Percentiles rank a stretch among this genome's conserved stretches.
Evolutionary conservation across 495 filamentous ascomycete genomes (phyloP).

Genomic region (Lophiostoma macrostomum): DNA sequence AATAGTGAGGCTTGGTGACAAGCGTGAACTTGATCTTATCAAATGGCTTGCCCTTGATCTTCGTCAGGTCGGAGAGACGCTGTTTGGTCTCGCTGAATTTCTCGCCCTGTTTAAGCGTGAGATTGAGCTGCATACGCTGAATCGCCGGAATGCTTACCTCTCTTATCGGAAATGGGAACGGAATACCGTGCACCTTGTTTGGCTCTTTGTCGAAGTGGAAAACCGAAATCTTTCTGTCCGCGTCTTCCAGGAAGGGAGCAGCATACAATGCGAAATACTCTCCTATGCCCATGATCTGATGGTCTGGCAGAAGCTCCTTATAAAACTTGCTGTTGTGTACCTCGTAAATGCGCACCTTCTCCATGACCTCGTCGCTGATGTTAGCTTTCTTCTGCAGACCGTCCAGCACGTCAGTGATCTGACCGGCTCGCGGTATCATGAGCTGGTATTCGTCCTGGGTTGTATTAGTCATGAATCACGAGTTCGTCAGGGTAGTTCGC

Average conservation of each 20-base stretch:
- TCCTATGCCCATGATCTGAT: conserved; percentile 67
- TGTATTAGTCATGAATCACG: conserved; percentile 26
- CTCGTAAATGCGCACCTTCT: conserved; percentile 73
- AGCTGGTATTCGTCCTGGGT: conserved; percentile 68
- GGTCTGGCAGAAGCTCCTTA: conserved; percentile 63
- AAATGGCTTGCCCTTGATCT: conserved; percentile 95
- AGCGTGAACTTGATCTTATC: conserved; percentile 98
- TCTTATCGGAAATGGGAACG: conserved; percentile 87
- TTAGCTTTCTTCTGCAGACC: conserved; percentile 75
- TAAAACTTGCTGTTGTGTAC: conserved; percentile 73
- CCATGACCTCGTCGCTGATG: conserved; percentile 66
- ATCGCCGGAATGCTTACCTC: conserved; percentile 55
- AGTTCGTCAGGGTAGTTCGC: conserved; percentile 32
- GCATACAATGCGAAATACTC: conserved; percentile 85
- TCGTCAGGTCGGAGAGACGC: conserved; percentile 81
- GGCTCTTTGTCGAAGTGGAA: conserved; percentile 92
- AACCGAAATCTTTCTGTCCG: conserved; percentile 52
- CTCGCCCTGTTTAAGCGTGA: conserved; percentile 61
- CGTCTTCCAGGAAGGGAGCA: conserved; percentile 65
- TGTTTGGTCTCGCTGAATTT: conserved; percentile 87
- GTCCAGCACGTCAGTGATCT: conserved; percentile 69
- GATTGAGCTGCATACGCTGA: not conserved
- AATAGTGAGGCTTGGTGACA: conserved; percentile 61
- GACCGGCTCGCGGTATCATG: conserved; percentile 78
- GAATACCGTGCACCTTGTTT: conserved; percentile 72